Percentiles rank a stretch among this genome's conserved stretches.
These are phyloP conservation scores for Penicillium odoratum DNA, from an alignment of 495 filamentous ascomycete genomes.

Conservation along the genomic window DNA sequence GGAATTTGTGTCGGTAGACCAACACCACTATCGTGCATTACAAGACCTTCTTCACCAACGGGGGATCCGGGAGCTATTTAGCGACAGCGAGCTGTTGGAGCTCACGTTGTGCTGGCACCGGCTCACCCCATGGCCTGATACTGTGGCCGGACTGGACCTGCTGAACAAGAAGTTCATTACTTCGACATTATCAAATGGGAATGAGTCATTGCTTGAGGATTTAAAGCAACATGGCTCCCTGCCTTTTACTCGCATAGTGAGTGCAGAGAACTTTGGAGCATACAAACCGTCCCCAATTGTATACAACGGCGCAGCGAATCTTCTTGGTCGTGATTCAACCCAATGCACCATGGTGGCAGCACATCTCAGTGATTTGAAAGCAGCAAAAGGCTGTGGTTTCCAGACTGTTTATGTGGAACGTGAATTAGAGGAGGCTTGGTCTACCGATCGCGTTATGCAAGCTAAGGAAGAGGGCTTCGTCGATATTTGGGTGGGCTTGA, in stretches of 20 bases:
- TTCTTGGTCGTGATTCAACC: conserved; percentile 53
- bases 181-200: conserved; percentile 73
- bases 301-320: conserved; percentile 64
- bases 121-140: conserved; percentile 70
- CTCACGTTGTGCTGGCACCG: conserved; percentile 68
- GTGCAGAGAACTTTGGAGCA: conserved; percentile 68
- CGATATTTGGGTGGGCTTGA: conserved; percentile 34
- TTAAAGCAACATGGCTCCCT: conserved; percentile 56
- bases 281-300: conserved; percentile 74
- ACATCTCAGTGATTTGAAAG: conserved; percentile 67
- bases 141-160: conserved; percentile 51
- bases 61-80: conserved; percentile 58
- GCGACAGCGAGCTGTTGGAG: conserved; percentile 52
- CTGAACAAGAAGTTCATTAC: conserved; percentile 58
- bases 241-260: conserved; percentile 61
- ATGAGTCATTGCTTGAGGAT: conserved; percentile 64
- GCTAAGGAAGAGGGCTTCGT: conserved; percentile 58
- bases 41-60: conserved; percentile 54
- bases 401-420: conserved; percentile 77
- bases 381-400: conserved; percentile 62
- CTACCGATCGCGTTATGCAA: conserved; percentile 48
- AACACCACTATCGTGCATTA: conserved; percentile 66
- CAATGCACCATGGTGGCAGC: conserved; percentile 80
- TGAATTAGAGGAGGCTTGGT: conserved; percentile 62
- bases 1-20: conserved; percentile 60